Evolutionary conservation across 108 stramenopile genomes (phyloP).

Genomic region (Fistulifera pelliculosa): DNA sequence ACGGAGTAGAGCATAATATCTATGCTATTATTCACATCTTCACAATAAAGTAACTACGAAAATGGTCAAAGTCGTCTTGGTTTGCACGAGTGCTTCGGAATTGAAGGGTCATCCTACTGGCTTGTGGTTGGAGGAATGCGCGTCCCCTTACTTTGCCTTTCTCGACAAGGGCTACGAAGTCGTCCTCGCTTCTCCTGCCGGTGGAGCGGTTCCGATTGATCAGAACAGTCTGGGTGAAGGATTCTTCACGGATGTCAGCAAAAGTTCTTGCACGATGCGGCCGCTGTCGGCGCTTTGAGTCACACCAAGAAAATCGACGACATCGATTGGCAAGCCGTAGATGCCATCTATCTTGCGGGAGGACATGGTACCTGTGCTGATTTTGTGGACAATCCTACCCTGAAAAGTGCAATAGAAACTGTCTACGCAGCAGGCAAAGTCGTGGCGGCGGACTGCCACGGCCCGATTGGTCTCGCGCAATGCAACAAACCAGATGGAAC

Average conservation of each 20-base stretch:
- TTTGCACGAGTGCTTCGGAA: constrained; percentile 7
- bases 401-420: constrained; percentile 56
- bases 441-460: constrained; percentile 73
- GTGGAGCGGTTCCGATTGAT: constrained; percentile 72
- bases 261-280: constrained; percentile 71
- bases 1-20: too few species aligned
- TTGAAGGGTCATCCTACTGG: constrained; percentile 34
- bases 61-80: constrained; percentile 15
- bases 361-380: constrained; percentile 71
- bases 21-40: too few species aligned
- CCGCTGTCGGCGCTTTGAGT: constrained; percentile 40
- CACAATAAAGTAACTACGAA: constrained; percentile 3
- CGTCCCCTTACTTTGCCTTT: constrained; percentile 52
- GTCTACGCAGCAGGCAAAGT: constrained; percentile 47
- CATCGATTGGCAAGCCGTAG: constrained; percentile 37
- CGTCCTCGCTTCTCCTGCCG: constrained; percentile 40
- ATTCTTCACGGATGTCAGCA: constrained; percentile 48
- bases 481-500: constrained; percentile 51
- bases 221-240: constrained; percentile 23
- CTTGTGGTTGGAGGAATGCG: constrained; percentile 75
- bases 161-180: constrained; percentile 26
- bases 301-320: constrained; percentile 42
- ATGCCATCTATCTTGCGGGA: constrained; percentile 56
- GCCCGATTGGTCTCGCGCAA: constrained; percentile 54
- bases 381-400: constrained; percentile 33